These are phyloP conservation scores for Actinomortierella wolfii DNA, from an alignment of 371 early-diverging fungal genomes.

Conservation along the genomic window DNA sequence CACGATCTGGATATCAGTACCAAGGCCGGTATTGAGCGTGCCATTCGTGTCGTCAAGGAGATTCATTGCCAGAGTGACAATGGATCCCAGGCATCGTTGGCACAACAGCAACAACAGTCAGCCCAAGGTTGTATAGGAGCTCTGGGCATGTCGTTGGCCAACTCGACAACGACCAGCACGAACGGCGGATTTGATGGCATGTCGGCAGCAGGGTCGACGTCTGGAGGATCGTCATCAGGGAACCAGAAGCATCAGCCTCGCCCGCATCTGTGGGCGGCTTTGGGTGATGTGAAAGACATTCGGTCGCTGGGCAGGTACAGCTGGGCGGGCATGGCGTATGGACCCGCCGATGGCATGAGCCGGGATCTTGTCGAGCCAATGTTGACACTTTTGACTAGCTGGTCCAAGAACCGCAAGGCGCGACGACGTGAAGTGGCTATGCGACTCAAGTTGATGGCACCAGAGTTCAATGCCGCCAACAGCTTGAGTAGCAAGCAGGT, in stretches of 20 bases:
- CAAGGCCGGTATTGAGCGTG: conserved; percentile 30
- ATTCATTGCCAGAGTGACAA: conserved; percentile 7
- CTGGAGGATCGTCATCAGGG: not conserved
- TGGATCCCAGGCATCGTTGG: not conserved
- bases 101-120: not conserved
- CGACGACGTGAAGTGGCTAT: conserved; percentile 36
- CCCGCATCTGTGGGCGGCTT: not conserved
- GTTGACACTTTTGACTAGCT: conserved; percentile 21
- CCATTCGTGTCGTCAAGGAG: conserved; percentile 39
- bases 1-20: conserved; percentile 43
- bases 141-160: too few relatives aligned
- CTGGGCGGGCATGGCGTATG: conserved; percentile 43
- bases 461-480: conserved; percentile 6
- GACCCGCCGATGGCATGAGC: conserved; percentile 38
- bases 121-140: too few relatives aligned
- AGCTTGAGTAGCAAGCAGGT: conserved; percentile 22
- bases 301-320: conserved; percentile 42
- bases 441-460: conserved; percentile 38
- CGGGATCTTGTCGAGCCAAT: conserved; percentile 39
- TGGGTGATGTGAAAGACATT: conserved; percentile 15
- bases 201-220: not conserved
- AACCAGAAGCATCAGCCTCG: not conserved
- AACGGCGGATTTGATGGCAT: not conserved
- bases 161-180: not conserved
- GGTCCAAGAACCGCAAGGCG: conserved; percentile 26